Conservation (phyloP, 2,329 filamentous ascomycete genomes). For the Aspergillus sp. region DNA sequence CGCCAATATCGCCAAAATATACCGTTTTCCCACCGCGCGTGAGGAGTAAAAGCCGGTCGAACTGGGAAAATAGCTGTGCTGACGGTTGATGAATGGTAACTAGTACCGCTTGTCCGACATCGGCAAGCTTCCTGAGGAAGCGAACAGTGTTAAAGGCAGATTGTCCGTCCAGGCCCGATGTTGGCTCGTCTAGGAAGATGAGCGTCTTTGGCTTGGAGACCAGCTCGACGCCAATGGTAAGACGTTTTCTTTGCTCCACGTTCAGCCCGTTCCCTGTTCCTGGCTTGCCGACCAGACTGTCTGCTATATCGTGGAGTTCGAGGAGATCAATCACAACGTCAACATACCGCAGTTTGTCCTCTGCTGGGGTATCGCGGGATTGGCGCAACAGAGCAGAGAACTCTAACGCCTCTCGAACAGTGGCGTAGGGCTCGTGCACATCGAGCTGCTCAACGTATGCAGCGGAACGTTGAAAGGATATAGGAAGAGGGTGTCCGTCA, state of each 20-base stretch:
- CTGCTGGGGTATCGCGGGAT: slow-evolving; percentile 47
- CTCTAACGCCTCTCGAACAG: slow-evolving; percentile 62
- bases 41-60: slow-evolving; percentile 66
- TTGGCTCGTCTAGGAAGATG: slow-evolving; percentile 69
- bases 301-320: slow-evolving; percentile 61
- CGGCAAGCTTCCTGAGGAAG: slow-evolving; percentile 63
- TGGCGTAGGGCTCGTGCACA: slow-evolving; percentile 64
- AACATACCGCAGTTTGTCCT: slow-evolving; percentile 63
- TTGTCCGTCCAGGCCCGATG: slow-evolving; percentile 65
- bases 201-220: slow-evolving; percentile 65
- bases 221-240: slow-evolving; percentile 70
- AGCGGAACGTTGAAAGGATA: slow-evolving; percentile 63
- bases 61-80: slow-evolving; percentile 64
- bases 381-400: slow-evolving; percentile 65
- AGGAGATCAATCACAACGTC: slow-evolving; percentile 62
- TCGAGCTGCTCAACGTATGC: slow-evolving; percentile 69
- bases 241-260: slow-evolving; percentile 65
- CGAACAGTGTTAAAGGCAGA: slow-evolving; percentile 64
- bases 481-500: slow-evolving; percentile 58
- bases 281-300: slow-evolving; percentile 55
- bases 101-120: slow-evolving; percentile 64
- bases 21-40: slow-evolving; percentile 66
- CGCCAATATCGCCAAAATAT: slow-evolving; percentile 66
- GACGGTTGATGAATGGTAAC: slow-evolving; percentile 70
- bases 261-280: slow-evolving; percentile 43